A percentile compares a stretch with the other conserved stretches of the same genome.
Evolutionary conservation across 192 early-diverging fungal species (phyloP).

Genomic region (Coemansia sp.): DNA sequence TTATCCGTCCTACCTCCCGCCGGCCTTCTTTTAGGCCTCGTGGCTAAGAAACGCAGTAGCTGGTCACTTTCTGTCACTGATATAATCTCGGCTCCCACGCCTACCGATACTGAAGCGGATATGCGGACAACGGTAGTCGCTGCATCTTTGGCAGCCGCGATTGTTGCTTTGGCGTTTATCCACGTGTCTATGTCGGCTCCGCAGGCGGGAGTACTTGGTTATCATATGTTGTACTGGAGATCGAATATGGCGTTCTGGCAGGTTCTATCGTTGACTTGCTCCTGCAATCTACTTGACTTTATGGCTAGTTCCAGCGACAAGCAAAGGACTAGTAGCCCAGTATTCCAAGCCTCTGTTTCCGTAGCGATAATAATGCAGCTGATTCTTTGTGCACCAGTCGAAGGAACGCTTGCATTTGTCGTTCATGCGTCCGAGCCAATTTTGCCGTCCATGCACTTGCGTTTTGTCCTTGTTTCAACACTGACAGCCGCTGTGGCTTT

Average conservation of each 20-base stretch:
- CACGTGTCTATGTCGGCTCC: neutral
- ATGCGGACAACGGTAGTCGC: neutral
- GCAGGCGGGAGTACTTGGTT: neutral
- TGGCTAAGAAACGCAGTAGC: neutral
- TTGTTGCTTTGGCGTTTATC: neutral
- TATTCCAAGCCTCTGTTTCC: neutral
- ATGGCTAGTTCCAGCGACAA: neutral
- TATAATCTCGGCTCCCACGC: neutral
- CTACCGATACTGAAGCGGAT: neutral
- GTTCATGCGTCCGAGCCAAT: neutral
- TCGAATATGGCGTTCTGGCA: neutral
- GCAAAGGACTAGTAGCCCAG: neutral
- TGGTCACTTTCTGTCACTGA: neutral
- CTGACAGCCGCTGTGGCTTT: neutral
- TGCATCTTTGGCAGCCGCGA: neutral
- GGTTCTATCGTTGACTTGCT: neutral
- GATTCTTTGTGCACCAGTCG: neutral
- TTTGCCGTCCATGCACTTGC: neutral
- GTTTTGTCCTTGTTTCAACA: neutral
- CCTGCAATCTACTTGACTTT: neutral
- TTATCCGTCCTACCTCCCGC: neutral
- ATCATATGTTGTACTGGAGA: neutral
- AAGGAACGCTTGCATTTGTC: neutral
- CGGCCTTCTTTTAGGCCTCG: neutral
- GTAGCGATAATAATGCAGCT: neutral